A percentile compares a stretch with the other conserved stretches of the same genome.
phyloP scores from a whole-genome alignment of 2,329 filamentous ascomycete genomes.

The Neofusicoccum ribis region DNA sequence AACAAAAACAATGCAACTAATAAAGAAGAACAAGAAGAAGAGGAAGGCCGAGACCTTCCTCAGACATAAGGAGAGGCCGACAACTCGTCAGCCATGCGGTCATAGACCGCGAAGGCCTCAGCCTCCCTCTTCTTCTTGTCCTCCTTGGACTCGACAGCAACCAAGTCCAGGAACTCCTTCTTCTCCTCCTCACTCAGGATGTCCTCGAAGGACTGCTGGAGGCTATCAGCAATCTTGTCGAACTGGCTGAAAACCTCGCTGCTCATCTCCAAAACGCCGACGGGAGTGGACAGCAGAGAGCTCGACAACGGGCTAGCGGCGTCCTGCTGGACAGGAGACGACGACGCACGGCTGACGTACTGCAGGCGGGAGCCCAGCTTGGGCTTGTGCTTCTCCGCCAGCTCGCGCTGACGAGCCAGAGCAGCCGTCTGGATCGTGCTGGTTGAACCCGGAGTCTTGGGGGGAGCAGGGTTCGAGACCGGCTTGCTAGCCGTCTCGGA shows the following conservation, averaged over 20 bases:
- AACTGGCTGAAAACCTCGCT: background rate
- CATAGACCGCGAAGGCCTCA: too few species aligned
- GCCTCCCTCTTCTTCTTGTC: too few species aligned
- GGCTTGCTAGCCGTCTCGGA: background rate
- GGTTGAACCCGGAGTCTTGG: background rate
- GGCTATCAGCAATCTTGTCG: background rate
- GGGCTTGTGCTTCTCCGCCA: slow-evolving; percentile 18
- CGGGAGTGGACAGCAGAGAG: slow-evolving; percentile 1
- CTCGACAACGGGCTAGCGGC: background rate
- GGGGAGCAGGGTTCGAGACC: background rate
- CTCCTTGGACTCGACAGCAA: too few species aligned
- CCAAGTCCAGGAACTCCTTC: background rate
- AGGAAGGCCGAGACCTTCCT: too few species aligned
- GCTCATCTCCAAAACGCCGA: background rate
- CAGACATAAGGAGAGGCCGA: too few species aligned
- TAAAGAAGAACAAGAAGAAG: background rate
- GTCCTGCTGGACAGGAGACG: slow-evolving; percentile 1
- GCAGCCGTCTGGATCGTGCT: background rate
- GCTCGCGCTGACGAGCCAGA: slow-evolving; percentile 8
- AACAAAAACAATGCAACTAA: background rate
- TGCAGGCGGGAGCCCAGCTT: slow-evolving; percentile 1
- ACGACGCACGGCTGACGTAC: background rate
- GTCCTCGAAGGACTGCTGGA: background rate
- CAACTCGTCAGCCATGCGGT: too few species aligned
- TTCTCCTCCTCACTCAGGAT: background rate